A percentile compares a stretch with the other conserved stretches of the same genome.
These are phyloP conservation scores for Xerocomus amazonicus DNA, from an alignment of 1,284 basidiomycete genomes.

Conservation along the genomic window DNA sequence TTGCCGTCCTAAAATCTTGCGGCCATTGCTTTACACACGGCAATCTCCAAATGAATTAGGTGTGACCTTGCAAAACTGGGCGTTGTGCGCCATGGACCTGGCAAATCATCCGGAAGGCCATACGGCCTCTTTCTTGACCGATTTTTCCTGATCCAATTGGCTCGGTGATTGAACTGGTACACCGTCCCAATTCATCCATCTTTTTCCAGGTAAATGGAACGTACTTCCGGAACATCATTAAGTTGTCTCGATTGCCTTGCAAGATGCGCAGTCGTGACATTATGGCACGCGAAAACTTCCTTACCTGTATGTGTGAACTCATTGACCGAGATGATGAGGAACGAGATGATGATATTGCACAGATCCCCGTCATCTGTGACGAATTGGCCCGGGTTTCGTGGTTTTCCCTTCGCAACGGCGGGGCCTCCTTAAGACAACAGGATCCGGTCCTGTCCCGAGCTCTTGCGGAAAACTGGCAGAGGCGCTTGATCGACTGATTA, in stretches of 20 bases:
- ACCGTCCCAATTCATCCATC: slow-evolving; percentile 13
- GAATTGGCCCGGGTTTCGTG: slow-evolving; percentile 29
- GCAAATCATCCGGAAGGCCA: slow-evolving; percentile 23
- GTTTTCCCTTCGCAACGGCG: slow-evolving; percentile 31
- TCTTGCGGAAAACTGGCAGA: slow-evolving; percentile 25
- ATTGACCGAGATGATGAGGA: slow-evolving; percentile 20
- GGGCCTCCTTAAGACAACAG: slow-evolving; percentile 17
- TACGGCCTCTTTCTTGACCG: not conserved
- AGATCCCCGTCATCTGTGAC: slow-evolving; percentile 30
- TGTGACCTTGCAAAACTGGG: slow-evolving; percentile 21
- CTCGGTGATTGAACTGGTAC: slow-evolving; percentile 21
- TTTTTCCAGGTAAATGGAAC: slow-evolving; percentile 25
- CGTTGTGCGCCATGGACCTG: slow-evolving; percentile 26
- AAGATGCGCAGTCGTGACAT: slow-evolving; percentile 31
- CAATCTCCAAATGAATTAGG: slow-evolving; percentile 26
- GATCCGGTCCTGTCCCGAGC: slow-evolving; percentile 17
- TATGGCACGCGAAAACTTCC: slow-evolving; percentile 25
- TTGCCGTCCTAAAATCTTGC: slow-evolving; percentile 15
- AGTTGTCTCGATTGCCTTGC: too few species aligned
- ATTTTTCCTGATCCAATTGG: slow-evolving; percentile 11
- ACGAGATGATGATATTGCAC: slow-evolving; percentile 30
- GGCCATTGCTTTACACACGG: slow-evolving; percentile 12
- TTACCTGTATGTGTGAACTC: slow-evolving; percentile 17
- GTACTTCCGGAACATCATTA: too few species aligned
- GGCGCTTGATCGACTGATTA: slow-evolving; percentile 20